Base-by-base conservation (phyloP, 176 grass and related monocot species). In the Oryza rufipogon region DNA sequence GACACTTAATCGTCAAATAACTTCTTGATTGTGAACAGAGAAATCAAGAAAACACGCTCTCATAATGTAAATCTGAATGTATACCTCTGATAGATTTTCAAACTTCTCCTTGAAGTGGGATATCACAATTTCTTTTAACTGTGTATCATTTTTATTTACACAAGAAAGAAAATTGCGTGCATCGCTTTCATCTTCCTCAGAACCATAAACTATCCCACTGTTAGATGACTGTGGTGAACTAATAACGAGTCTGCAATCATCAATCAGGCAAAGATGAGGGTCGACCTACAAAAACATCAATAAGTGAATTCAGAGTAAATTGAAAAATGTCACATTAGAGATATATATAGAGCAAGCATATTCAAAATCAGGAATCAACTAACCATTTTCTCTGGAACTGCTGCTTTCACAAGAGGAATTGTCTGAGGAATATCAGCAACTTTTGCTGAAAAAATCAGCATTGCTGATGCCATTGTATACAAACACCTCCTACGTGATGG, bases 401-500 rank as follows among this genome's bases (percentile, higher is more conserved):
- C 28, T 25, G 80, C 80, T 86, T 92, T 91, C 56, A 94, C 58
- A 36, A 83, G 85, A 79, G 84, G 68, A 85, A 90, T 71, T 52
- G 96, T 80, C 67, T 91, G 76, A 52, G 86, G 71, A 85, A 99
- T 30, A 78, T 91, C 84, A 76, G 66, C 77, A 68, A 79, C 85
- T 80, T 83, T 96, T 71, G 91, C 90, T 66, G 91, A 99, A 89
- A 96, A 87, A 33, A 99, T 83, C 67, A 99, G 93, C 93, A 99
- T 96, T 23, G 89, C 78, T 41, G 88, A 94, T 84, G 93, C 87
- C 91, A 94, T 83, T 33, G 89, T 99, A 83, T 92, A 92, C 79
- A 99, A 74, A 89, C 85, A 99, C 75, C 93, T 92, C 75, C 82
- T 92, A 78, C 81, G 89, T 85, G 93, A 99, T 73, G 96, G 88